phyloP scores from a whole-genome alignment of 768 basidiomycete genomes.

The Phanerochaete carnosa region DNA sequence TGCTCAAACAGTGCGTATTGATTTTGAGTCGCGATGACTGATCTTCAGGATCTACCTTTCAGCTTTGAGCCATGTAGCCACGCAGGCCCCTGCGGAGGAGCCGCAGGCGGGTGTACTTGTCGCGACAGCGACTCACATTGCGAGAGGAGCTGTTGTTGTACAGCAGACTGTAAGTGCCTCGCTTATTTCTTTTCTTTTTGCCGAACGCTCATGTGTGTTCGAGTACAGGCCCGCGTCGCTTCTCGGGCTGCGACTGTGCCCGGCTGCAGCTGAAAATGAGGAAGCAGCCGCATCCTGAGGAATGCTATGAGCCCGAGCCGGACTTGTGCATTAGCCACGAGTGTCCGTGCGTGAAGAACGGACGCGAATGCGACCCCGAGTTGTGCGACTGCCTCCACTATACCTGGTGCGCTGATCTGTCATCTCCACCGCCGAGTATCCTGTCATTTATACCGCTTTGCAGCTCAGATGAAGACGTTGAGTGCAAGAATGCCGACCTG shows the following conservation, averaged over 20 bases:
- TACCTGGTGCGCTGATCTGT: background rate
- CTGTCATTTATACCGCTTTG: background rate
- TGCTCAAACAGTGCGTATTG: no score
- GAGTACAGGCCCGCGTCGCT: slow-evolving; percentile 50
- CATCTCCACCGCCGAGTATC: background rate
- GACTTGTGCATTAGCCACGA: background rate
- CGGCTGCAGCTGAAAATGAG: slow-evolving; percentile 16
- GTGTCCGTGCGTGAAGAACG: slow-evolving; percentile 50
- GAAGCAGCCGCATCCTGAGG: slow-evolving; percentile 31
- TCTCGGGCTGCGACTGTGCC: slow-evolving; percentile 55
- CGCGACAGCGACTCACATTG: slow-evolving; percentile 49
- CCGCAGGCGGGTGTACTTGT: slow-evolving; percentile 44
- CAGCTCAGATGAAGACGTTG: slow-evolving; percentile 51
- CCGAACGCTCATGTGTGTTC: background rate
- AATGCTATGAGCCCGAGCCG: slow-evolving; percentile 6
- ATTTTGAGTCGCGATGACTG: slow-evolving; percentile 29
- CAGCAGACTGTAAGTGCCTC: slow-evolving; percentile 40
- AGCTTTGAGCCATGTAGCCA: slow-evolving; percentile 55
- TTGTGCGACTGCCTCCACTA: slow-evolving; percentile 46
- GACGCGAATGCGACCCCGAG: slow-evolving; percentile 68
- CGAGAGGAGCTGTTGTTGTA: slow-evolving; percentile 52
- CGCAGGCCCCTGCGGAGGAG: slow-evolving; percentile 46
- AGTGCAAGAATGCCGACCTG: slow-evolving; percentile 38
- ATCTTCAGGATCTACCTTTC: background rate
- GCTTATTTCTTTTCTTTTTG: background rate